Base-by-base conservation (phyloP, 108 stramenopile species). In the Skeletonema costatum region DNA sequence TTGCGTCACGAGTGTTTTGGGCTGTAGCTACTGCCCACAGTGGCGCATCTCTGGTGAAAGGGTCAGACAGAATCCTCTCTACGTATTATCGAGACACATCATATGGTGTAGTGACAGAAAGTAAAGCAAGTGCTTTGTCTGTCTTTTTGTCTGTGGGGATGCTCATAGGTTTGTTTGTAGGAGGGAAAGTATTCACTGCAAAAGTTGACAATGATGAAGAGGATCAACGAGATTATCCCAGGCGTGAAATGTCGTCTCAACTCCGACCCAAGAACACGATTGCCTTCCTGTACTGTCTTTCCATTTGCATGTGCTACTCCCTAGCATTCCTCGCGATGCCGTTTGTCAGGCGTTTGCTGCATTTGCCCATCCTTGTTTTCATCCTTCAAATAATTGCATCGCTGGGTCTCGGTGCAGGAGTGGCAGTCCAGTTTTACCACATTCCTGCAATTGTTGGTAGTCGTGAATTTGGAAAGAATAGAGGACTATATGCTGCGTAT, bases 81-180 rank as follows among this genome's bases (percentile, higher is more conserved):
- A 85, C 89, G 5, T 95, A 95, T 70, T 92, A 82, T 64, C 71
- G 74, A 35, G 90, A 92, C 36, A 95, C 93, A 41, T 89, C 87
- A 25, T 70, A 84, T 66, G 87, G 84, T 8, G 76, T 78, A 21
- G 61, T 90, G 8, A 78, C 91, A 5, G 82, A 91, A 68, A 76
- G 81, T 12, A 75, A 83, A 39, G 87, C 89, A 9, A 82, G 86
- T 42, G 89, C 87, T 17, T 71, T 92, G 70, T 82, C 90, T 19
- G 82, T 91, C 13, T 91, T 82, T 80, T 68, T 91, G 38, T 88
- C 90, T 10, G 35, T 92, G 25, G 93, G 93, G 5, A 91, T 87
- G 39, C 58, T 90, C 30, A 17, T 83, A 35, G 93, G 93, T 2
- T 69, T 95, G 50, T 75, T 86, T 9, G 78, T 91, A 29, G 90